Evolutionary conservation across 2,329 filamentous ascomycete genomes (phyloP).

Genomic region (Fusarium penzigii): DNA sequence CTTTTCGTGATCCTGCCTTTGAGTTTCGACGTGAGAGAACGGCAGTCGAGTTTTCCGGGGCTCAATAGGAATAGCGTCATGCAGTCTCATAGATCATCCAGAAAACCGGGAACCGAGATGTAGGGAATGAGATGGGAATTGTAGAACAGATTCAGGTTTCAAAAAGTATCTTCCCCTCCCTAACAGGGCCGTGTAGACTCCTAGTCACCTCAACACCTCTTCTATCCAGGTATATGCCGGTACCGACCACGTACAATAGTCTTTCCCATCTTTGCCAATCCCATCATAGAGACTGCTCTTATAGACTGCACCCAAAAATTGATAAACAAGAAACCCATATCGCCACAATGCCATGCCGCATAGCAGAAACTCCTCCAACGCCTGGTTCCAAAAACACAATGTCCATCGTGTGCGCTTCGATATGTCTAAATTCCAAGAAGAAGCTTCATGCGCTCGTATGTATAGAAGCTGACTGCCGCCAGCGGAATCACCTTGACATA

Average conservation of each 20-base stretch:
- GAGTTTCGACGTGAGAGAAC: no score
- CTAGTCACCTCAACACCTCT: not conserved
- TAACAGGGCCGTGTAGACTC: not conserved
- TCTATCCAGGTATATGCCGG: not conserved
- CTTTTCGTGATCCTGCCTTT: no score
- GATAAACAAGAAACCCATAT: not conserved
- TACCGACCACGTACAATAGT: no score
- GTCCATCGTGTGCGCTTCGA: constrained; percentile 5
- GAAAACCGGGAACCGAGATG: not conserved
- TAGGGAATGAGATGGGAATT: not conserved
- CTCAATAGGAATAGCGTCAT: no score
- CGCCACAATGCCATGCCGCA: constrained; percentile 2
- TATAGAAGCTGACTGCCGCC: constrained; percentile 70
- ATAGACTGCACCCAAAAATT: not conserved
- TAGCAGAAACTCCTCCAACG: constrained; percentile 26
- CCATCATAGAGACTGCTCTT: not conserved
- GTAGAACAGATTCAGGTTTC: not conserved
- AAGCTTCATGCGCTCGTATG: constrained; percentile 65
- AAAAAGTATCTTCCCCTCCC: not conserved
- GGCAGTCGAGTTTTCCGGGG: no score
- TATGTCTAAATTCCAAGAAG: constrained; percentile 61
- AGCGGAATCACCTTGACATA: constrained; percentile 94
- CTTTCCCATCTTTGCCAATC: no score
- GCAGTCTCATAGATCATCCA: not conserved
- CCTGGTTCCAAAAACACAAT: constrained; percentile 13